These are phyloP conservation scores for Cytospora piceae DNA, from an alignment of 2,329 filamentous ascomycete species.

Conservation along the genomic window DNA sequence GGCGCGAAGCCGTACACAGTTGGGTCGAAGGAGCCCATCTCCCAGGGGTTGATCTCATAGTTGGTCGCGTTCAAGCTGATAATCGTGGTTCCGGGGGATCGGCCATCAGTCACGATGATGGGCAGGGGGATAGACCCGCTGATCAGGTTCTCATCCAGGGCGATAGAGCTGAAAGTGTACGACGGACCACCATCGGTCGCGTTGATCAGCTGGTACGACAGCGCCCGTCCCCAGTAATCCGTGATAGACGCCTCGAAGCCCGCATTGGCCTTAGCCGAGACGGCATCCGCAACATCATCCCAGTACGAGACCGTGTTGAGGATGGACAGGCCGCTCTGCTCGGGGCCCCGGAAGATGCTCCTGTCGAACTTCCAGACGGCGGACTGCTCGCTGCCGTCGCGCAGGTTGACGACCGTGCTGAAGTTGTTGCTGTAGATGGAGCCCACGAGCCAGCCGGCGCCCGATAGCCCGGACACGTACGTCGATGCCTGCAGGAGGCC, in stretches of 20 bases:
- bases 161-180: conserved; percentile 79
- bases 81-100: conserved; percentile 48
- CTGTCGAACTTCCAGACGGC: conserved; percentile 42
- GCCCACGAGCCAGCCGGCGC: conserved; percentile 84
- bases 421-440: conserved; percentile 86
- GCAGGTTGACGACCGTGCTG: conserved; percentile 64
- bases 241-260: conserved; percentile 75
- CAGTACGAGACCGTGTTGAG: conserved; percentile 57
- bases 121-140: conserved; percentile 51
- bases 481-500: conserved; percentile 81
- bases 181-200: conserved; percentile 71
- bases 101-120: conserved; percentile 53
- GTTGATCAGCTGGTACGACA: conserved; percentile 86
- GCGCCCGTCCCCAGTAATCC: conserved; percentile 85
- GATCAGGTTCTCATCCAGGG: conserved; percentile 47
- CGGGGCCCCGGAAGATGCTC: conserved; percentile 42
- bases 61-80: conserved; percentile 60
- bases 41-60: conserved; percentile 68
- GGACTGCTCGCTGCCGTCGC: conserved; percentile 45
- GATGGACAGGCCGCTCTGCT: conserved; percentile 34
- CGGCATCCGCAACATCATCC: conserved; percentile 58
- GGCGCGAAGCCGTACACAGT: conserved; percentile 63
- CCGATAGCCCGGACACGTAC: conserved; percentile 80
- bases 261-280: conserved; percentile 62
- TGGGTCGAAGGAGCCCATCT: conserved; percentile 67